Base-by-base conservation (phyloP, 106 monocot species). In the Dactylorhiza incarnata region DNA sequence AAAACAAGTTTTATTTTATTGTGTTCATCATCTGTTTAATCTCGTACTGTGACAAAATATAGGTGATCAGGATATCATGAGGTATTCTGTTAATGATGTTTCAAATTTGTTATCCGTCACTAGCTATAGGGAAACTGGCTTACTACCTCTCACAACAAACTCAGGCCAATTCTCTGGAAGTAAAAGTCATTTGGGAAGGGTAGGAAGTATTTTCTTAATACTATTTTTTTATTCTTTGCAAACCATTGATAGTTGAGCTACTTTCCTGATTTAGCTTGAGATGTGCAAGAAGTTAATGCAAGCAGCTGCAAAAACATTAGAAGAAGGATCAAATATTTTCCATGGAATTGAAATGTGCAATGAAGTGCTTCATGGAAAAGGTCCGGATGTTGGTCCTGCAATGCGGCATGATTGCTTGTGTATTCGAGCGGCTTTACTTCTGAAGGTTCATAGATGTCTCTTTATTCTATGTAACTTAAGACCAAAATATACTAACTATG, bases 281-380 rank as follows among this genome's bases (percentile, higher is more conserved):
- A 71, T 82, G 76, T 77, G 76, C 74, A 78, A 85, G 76, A 88
- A 86, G 78, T 81, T 94, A 79, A 70, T 91, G 73, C 80, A 87
- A 86, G 72, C 53, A 72, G 94, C 94, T 5, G 74, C 54, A 20
- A 91, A 83, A 70, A 79, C 65, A 50, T 73, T 99, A 83, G 87
- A 85, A 62, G 84, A 81, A 73, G 79, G 76, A 17, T 80, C 80
- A 67, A 78, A 89, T 83, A 73, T 86, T 63, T 62, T 85, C 25
- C 79, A 81, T 81, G 97, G 91, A 75, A 85, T 99, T 85, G 94
- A 99, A 83, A 89, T 89, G 29, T 99, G 97, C 73, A 87, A 79
- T 88, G 94, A 94, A 84, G 84, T 94, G 37, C 75, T 99, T 45
- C 87, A 91, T 72, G 86, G 87, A 53, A 87, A 83, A 77, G 89